Conservation (phyloP, 1,139 yeast species). For the Meyerozyma athensensis region DNA sequence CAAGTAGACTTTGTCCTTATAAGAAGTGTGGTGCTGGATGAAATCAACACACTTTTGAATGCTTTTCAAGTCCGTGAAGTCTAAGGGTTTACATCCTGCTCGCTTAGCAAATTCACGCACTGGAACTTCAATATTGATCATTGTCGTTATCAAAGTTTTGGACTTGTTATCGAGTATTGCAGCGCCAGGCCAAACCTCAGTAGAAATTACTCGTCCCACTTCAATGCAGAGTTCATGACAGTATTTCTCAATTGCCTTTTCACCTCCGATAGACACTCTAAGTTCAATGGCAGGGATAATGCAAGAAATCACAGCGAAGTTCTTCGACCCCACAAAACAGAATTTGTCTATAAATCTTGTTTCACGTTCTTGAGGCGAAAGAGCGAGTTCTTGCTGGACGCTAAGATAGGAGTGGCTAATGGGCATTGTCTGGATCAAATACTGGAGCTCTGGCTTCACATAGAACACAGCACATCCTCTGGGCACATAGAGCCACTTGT, state of each 20-base stretch:
- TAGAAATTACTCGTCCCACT: conserved; percentile 7
- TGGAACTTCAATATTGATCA: conserved; percentile 12
- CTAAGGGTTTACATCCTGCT: neutral
- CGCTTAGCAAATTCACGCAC: neutral
- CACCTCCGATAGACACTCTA: conserved; percentile 11
- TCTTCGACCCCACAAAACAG: conserved; percentile 32
- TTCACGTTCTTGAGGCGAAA: conserved; percentile 19
- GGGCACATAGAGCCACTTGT: conserved; percentile 66
- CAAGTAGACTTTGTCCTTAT: conserved; percentile 9
- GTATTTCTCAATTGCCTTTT: conserved; percentile 10
- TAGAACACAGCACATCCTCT: conserved; percentile 58
- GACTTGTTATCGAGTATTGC: conserved; percentile 7
- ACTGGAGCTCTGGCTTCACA: conserved; percentile 50
- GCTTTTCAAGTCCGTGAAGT: neutral
- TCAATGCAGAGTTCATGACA: conserved; percentile 10
- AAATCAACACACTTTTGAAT: neutral
- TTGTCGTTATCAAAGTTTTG: conserved; percentile 9
- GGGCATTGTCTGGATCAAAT: conserved; percentile 53
- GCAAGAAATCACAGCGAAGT: conserved; percentile 22
- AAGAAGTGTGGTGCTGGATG: conserved; percentile 5
- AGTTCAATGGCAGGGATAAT: conserved; percentile 14
- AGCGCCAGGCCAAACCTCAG: conserved; percentile 12
- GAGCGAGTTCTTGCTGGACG: conserved; percentile 13
- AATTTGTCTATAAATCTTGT: conserved; percentile 36
- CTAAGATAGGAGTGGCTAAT: conserved; percentile 44